Evolutionary conservation across 129 eudicot genomes (phyloP), one percentile per base, ranked within the genome.

Genomic region (Helichrysum umbraculigerum): DNA sequence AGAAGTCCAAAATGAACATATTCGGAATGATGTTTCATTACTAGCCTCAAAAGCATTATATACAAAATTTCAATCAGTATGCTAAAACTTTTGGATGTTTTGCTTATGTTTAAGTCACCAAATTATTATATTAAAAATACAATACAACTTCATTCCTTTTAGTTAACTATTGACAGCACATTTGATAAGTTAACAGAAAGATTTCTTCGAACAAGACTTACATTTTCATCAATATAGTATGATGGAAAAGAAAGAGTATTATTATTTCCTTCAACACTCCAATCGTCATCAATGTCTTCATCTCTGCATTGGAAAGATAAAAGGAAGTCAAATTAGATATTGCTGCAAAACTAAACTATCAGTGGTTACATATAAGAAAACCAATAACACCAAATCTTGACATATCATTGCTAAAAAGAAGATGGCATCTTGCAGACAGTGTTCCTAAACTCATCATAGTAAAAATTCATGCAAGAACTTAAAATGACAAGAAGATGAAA

Each of bases 221-320:
- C 98, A 91, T 91, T 89, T 89, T 94, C 98, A 86, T 94, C 98
- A 47, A 94, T 94, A 82, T 94, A 94, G 76, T 94, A 94, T 66
- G 97, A 87, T 54, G 98, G 98, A 73, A 91, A 94, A 65, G 98
- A 87, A 74, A 93, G 85, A 4, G 91, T 86, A 74, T 86, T 93
- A 66, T 76, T 87, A 63, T 84, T 86, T 68, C 92, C 98, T 83
- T 94, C 96, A 76, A 87, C 77, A 85, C 86, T 74, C 98, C 98
- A 94, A 56, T 89, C 96, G 47, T 89, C 94, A 50, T 88, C 96
- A 82, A 0, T 25, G 28, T 96, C 96, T 39, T 91, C 96, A 41
- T 91, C 96, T 84, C 98, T 94, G 96, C 88, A 87, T 63, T 72
- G 63, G 70, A 20, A 70, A 82, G 42, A 72, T 35, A 75, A 75